phyloP scores from a whole-genome alignment of 257 asterid species.

The Cynanchum wilfordii region DNA sequence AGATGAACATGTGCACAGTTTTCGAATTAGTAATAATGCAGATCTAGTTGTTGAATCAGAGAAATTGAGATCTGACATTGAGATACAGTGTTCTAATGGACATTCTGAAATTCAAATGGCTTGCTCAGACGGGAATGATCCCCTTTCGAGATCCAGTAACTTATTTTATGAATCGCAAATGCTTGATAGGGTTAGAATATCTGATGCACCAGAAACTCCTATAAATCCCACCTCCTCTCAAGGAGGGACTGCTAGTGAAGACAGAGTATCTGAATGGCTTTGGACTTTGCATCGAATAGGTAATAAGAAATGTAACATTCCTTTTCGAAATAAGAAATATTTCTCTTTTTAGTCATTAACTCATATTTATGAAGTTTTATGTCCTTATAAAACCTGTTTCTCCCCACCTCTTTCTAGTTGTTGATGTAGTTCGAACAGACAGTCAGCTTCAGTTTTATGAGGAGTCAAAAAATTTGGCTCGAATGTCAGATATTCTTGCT shows the following conservation, averaged over 20 bases:
- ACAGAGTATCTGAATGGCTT: slow-evolving; percentile 93
- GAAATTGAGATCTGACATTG: slow-evolving; percentile 35
- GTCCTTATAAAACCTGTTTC: slow-evolving; percentile 8
- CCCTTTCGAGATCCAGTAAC: slow-evolving; percentile 40
- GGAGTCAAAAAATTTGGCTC: slow-evolving; percentile 84
- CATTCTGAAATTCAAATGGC: slow-evolving; percentile 46
- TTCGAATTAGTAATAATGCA: slow-evolving; percentile 70
- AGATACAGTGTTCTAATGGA: slow-evolving; percentile 20
- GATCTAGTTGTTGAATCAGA: slow-evolving; percentile 80
- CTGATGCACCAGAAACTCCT: slow-evolving; percentile 60
- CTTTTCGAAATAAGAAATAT: slow-evolving; percentile 5
- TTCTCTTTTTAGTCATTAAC: slow-evolving; percentile 1
- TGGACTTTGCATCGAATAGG: slow-evolving; percentile 98
- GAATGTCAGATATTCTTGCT: slow-evolving; percentile 99
- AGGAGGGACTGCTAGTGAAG: slow-evolving; percentile 53
- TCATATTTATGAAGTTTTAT: slow-evolving; percentile 10
- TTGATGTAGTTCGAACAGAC: slow-evolving; percentile 97
- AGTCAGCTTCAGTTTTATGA: slow-evolving; percentile 92
- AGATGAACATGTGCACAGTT: slow-evolving; percentile 78
- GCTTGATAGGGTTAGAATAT: slow-evolving; percentile 47
- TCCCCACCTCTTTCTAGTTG: slow-evolving; percentile 41
- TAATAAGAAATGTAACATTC: slow-evolving; percentile 10
- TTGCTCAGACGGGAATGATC: slow-evolving; percentile 27
- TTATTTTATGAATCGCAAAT: slow-evolving; percentile 38
- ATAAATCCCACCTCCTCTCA: slow-evolving; percentile 42